Base-by-base conservation (phyloP, 495 filamentous ascomycete genomes). In the Aspergillus conjunctus region DNA sequence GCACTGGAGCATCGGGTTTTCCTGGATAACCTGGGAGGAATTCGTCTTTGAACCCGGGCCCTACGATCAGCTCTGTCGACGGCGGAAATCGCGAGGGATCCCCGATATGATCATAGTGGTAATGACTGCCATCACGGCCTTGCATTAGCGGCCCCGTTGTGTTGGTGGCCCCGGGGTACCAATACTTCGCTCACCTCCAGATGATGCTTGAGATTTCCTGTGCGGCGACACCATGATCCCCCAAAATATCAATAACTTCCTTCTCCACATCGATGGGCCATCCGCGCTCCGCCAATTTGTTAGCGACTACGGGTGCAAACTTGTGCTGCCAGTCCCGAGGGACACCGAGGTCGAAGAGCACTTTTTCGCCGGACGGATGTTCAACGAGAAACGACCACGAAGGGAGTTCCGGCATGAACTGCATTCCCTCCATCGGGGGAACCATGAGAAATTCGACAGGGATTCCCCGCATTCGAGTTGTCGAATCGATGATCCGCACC, bases 51-150 rank as follows among this genome's bases (percentile, higher is more conserved):
- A 84, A 81, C 0, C 85, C 85, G 1, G 80, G 81, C 0, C 86
- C 86, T 20, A 87, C 78, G 15, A 85, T 70, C 0, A 89, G 59
- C 0, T 73, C 67, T 0, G 84, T 83, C 22, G 66, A 73, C 0
- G 77, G 43, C 1, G 74, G 78, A 58, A 88, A 87, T 2, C 60
- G 75, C 0, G 74, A 71, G 1, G 79, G 74, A 50, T 88, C 78
- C 7, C 85, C 86, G 6, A 72, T 74, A 65, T 89, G 87, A 62
- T 88, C 86, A 56, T 82, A 82, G 63, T 89, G 87, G 51, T 70
- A 68, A 56, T 87, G 51, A 31, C 51, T 54, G 78, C 81, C 84
- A 50, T 88, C 74, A 37, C 87, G 74, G 11, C 72, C 80, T n/a
- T 73, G 34, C 34, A 0, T 9, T 14, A 8, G 1, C 9, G 14